Base-by-base conservation (phyloP, 2,329 filamentous ascomycete genomes). In the Westerdykella aurantiaca region DNA sequence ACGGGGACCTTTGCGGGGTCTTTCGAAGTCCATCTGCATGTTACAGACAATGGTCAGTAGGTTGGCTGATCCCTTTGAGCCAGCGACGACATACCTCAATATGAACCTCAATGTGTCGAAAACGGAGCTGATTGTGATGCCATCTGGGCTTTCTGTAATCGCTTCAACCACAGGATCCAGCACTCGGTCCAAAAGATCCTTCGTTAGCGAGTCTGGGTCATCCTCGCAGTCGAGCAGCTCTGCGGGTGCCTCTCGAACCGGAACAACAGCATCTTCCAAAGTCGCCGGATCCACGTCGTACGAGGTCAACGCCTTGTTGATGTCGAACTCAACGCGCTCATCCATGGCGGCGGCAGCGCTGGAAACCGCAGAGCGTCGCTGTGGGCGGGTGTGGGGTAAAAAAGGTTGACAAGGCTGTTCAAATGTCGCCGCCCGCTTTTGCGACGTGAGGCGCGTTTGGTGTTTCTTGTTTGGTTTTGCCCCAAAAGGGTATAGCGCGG, bases 61-160 rank as follows among this genome's bases (percentile, higher is more conserved):
- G 25, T 10, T 3, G 25, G 9, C 9, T 9, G 7, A 7, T 29
- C 25, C 11, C 25, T 25, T 53, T 60, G 61, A 65, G 64, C 72
- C 76, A 65, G 73, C 75, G 70, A 80, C 78, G 61, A 80, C 88
- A 76, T 81, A 97, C 91, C 98, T 98, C 73, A 98, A 78, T 47
- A 98, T 75, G 64, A 95, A 95, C 69, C 96, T 91, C 57, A 98
- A 70, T 49, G 90, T 95, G 73, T 98, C 91, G 72, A 97, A 90
- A 52, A 84, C 79, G 41, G 82, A 79, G 59, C 82, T 80, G 69
- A 83, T 84, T 50, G 82, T 83, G 54, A 98, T 84, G 47, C 86
- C 86, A 69, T 96, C 91, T 40, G 93, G 89, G 63, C 85, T 95
- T 63, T 94, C 89, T 43, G 90, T 89, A 22, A 98, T 82, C 23